Evolutionary conservation across 2,329 filamentous ascomycete species (phyloP), one percentile per base, ranked within the genome.

Genomic region (Colletotrichum sp.): DNA sequence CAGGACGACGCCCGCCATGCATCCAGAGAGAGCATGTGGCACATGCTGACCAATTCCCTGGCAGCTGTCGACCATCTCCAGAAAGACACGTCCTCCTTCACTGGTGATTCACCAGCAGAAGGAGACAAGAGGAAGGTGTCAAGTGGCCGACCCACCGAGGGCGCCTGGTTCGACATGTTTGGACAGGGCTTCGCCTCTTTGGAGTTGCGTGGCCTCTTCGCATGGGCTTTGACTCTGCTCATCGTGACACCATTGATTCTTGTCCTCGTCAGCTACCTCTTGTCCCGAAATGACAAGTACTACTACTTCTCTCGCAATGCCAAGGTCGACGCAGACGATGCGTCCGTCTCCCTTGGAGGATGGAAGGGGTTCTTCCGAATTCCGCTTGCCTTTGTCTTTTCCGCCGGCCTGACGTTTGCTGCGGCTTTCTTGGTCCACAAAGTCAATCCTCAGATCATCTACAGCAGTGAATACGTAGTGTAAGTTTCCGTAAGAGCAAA

Each of bases 81-180:
- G 0, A 90, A 91, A 16, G 91, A 95, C 79, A 92, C 90, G 1
- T 93, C 91, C 73, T 86, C 90, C 61, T 98, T 98, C 80, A 52
- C 12, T 6, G 90, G 91, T 67, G 91, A 93, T 7, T 85, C 87
- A 19, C 84, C 90, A 52, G 85, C 87, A 12, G 91, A 92, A 69
- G 86, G 88, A 8, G 87, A 90, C 72, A 87, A 88, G 67, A 91
- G 90, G 71, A 92, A 93, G 79, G 90, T 94, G 3, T 88, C 91
- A 77, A 94, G 93, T 77, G 94, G 94, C 12, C 88, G 86, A 44
- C 92, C 92, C 7, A 92, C 90, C 19, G 88, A 91, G 75, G 95
- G 93, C 34, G 95, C 98, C 16, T 99, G 96, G 95, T 98, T 98
- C 81, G 97, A 98, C 82, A 85, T 98, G 9, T 96, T 98, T 78